phyloP scores from a whole-genome alignment of 2,329 filamentous ascomycete genomes.

The Paraconiothyrium brasiliense region DNA sequence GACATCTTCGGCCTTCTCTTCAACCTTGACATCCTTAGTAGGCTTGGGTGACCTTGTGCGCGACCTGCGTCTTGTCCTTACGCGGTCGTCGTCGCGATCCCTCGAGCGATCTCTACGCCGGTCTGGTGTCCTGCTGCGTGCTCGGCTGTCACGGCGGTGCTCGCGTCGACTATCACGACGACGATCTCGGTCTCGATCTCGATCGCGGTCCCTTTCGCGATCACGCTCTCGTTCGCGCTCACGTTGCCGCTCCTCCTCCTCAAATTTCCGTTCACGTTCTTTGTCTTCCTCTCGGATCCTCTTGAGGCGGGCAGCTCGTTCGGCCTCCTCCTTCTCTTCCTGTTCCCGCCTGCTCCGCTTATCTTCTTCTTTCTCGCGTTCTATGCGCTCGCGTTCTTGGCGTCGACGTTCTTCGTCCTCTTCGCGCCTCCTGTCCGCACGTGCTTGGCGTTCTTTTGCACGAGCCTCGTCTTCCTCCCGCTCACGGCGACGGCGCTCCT shows the following conservation, averaged over 20 bases:
- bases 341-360: constrained; percentile 59
- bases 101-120: constrained; percentile 54
- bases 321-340: constrained; percentile 53
- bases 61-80: constrained; percentile 35
- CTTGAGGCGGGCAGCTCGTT: constrained; percentile 56
- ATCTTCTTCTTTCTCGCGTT: constrained; percentile 61
- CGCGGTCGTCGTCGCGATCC: constrained; percentile 52
- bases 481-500: constrained; percentile 62
- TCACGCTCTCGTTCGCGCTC: constrained; percentile 54
- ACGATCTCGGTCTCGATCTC: constrained; percentile 51
- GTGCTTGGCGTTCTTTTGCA: constrained; percentile 57
- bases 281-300: constrained; percentile 28
- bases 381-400: constrained; percentile 39
- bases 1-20: constrained; percentile 46
- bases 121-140: constrained; percentile 38
- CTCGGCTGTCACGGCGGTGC: constrained; percentile 40
- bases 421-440: constrained; percentile 53
- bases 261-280: too few species aligned
- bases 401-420: constrained; percentile 44
- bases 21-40: constrained; percentile 34
- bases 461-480: constrained; percentile 56
- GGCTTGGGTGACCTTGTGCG: constrained; percentile 36
- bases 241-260: constrained; percentile 44
- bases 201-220: constrained; percentile 45
- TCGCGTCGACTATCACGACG: constrained; percentile 62